Base-by-base conservation (phyloP, 176 grass and related monocot genomes). In the Rhynchospora pubera region DNA sequence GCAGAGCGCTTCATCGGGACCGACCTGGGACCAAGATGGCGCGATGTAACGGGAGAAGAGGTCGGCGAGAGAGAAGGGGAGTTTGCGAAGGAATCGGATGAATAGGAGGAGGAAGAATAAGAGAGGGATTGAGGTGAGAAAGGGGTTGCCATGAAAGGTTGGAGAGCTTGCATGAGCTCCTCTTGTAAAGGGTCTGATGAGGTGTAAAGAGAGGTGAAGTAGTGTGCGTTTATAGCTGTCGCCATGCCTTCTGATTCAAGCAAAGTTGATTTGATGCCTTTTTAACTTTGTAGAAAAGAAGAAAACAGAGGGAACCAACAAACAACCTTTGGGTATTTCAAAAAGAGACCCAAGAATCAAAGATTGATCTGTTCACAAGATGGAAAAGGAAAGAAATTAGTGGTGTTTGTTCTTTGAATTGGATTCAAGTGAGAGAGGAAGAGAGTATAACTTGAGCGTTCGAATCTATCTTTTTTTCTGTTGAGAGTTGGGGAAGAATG, bases 1-100 rank as follows among this genome's bases (percentile, higher is more conserved):
- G 61, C 90, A 0, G 56, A 57, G 43, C 90, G 90, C 88, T 97
- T 97, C 94, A 97, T 97, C 24, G 86, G 66, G 16, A 82, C 82
- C 4, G 88, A 34, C 21, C 21, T 67, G 1, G 85, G 60, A 5
- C 78, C 84, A 59, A 90, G 85, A 57, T 30, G 52, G 55, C 56
- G 71, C 9, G 87, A 79, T 63, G 21, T 83, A 53, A 32, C 16
- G 11, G 11, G 65, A 60, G 82, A 78, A 32, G 58, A 77, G 57
- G 53, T 68, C 21, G 15, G 82, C 75, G 87, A 88, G 85, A 22
- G 68, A 46, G 81, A 86, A 79, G 4, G 82, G 81, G 46, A 90
- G 84, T 79, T 84, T 30, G 53, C 68, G 42, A 15, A 57, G 79
- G 85, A 58, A 65, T 71, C 62, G 7, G 79, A 83, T 34, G 63